These are phyloP conservation scores for Rubus parviflorus DNA, from an alignment of 306 rosid species.

Conservation along the genomic window DNA sequence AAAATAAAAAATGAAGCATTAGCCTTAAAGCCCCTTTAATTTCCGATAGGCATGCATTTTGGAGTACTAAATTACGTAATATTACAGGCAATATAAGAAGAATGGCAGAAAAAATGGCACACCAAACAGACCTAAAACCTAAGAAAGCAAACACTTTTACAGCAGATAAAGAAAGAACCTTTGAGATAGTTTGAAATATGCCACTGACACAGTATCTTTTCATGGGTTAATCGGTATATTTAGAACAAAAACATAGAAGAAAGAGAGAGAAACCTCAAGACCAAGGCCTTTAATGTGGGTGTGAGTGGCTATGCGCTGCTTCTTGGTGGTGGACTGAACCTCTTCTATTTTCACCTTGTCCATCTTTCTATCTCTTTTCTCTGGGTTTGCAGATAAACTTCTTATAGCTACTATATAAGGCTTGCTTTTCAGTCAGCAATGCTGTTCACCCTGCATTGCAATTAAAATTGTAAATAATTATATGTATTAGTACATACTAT, in stretches of 20 bases:
- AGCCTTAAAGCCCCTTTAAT: not conserved
- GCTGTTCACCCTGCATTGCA: too few species aligned
- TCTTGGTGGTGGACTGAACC: constrained; percentile 86
- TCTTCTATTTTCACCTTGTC: constrained; percentile 79
- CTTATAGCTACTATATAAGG: not conserved
- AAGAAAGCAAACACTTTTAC: not conserved
- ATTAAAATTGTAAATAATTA: too few species aligned
- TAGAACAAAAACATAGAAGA: not conserved
- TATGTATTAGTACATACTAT: too few species aligned
- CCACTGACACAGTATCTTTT: not conserved
- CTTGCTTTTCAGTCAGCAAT: not conserved
- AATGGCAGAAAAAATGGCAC: not conserved
- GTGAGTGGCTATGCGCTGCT: constrained; percentile 64
- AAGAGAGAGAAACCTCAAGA: constrained; percentile 59
- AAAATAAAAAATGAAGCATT: too few species aligned
- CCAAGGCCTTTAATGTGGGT: constrained; percentile 91
- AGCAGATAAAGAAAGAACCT: not conserved
- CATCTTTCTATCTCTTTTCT: constrained; percentile 17
- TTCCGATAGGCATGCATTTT: not conserved
- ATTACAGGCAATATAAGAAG: too few species aligned
- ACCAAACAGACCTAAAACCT: not conserved
- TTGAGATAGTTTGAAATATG: not conserved
- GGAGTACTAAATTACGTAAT: not conserved
- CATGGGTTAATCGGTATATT: not conserved
- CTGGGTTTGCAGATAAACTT: not conserved